phyloP scores from a whole-genome alignment of 441 rosid species.

The Croton laevigatus region DNA sequence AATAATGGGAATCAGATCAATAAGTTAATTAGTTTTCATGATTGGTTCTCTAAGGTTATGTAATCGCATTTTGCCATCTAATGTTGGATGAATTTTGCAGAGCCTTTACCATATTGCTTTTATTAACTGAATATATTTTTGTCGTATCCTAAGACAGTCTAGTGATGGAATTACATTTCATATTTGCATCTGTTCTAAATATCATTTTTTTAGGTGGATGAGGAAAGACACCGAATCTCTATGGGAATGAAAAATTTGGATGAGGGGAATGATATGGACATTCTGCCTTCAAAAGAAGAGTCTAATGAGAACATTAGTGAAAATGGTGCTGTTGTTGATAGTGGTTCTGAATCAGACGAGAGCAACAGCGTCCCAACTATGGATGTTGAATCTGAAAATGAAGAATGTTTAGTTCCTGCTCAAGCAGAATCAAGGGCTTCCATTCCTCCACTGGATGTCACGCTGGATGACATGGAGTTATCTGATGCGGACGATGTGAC shows the following conservation, averaged over 20 bases:
- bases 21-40: neutral
- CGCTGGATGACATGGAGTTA: constrained; percentile 65
- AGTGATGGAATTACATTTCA: neutral
- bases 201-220: constrained; percentile 57
- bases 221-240: constrained; percentile 79
- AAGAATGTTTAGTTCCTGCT: constrained; percentile 48
- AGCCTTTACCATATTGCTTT: neutral
- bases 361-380: constrained; percentile 28
- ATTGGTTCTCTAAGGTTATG: neutral
- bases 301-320: constrained; percentile 44
- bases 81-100: neutral
- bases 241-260: constrained; percentile 85
- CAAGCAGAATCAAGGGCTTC: constrained; percentile 73
- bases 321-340: constrained; percentile 32
- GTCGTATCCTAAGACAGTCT: neutral
- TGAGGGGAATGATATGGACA: constrained; percentile 31
- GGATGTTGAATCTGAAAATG: constrained; percentile 40
- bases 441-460: constrained; percentile 80
- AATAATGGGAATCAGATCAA: neutral
- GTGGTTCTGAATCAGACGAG: constrained; percentile 28
- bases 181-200: constrained; percentile 21
- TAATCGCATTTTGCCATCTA: neutral
- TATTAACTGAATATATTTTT: neutral
- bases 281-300: constrained; percentile 35
- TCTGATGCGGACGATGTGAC: constrained; percentile 32